Conservation (phyloP, 352 stramenopile genomes). For the Globisporangium rhizosaccharum region DNA sequence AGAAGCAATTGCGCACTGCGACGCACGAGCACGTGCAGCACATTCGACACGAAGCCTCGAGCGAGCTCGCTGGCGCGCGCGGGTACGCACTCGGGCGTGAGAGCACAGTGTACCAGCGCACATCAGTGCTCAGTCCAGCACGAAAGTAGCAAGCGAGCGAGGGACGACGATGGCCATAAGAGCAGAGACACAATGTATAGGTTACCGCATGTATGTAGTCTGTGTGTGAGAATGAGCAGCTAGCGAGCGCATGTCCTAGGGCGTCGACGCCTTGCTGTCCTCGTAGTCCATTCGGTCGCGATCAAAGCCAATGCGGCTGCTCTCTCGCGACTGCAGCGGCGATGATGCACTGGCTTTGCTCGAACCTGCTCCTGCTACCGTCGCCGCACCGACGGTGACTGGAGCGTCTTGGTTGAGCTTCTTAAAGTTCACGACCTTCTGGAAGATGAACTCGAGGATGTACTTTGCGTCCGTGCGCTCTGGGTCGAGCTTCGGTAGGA, state of each 20-base stretch:
- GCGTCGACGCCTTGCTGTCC: slow-evolving; percentile 43
- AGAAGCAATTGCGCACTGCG: slow-evolving; percentile 41
- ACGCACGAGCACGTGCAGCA: slow-evolving; percentile 57
- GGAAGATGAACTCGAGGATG: slow-evolving; percentile 90
- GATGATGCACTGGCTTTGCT: slow-evolving; percentile 15
- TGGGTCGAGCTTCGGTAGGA: slow-evolving; percentile 68
- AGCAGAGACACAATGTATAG: neutral
- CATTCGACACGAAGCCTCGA: slow-evolving; percentile 50
- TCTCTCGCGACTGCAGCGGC: slow-evolving; percentile 7
- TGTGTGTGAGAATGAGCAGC: neutral
- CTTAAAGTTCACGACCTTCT: slow-evolving; percentile 92
- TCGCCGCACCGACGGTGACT: neutral
- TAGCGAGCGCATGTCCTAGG: slow-evolving; percentile 12
- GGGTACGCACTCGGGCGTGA: slow-evolving; percentile 51
- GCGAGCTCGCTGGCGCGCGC: slow-evolving; percentile 36
- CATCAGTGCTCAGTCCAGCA: slow-evolving; percentile 4
- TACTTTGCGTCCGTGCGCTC: slow-evolving; percentile 83
- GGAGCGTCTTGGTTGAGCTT: slow-evolving; percentile 81
- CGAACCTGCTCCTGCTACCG: slow-evolving; percentile 15
- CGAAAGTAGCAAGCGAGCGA: slow-evolving; percentile 9
- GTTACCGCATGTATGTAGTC: neutral
- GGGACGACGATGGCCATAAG: neutral
- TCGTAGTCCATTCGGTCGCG: slow-evolving; percentile 37
- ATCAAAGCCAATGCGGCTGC: slow-evolving; percentile 2
- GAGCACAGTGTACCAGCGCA: slow-evolving; percentile 63